A percentile compares a stretch with the other conserved stretches of the same genome.
Conservation (phyloP, 2,329 filamentous ascomycete genomes). For the Exophiala spinifera region DNA sequence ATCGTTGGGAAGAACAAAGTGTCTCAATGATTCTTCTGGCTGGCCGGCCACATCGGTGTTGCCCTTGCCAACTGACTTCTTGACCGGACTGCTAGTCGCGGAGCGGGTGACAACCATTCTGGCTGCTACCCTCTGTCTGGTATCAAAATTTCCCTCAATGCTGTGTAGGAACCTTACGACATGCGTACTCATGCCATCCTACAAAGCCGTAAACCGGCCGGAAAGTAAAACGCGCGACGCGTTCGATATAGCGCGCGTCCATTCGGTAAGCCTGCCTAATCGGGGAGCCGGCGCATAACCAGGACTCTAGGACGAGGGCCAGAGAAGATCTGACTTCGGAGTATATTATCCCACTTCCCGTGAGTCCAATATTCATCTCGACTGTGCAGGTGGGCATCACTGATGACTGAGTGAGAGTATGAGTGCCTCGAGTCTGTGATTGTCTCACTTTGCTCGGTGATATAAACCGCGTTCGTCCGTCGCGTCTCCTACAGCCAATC, state of each 20-base stretch:
- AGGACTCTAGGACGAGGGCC: no score
- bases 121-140: background rate
- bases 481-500: constrained; percentile 20
- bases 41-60: constrained; percentile 12
- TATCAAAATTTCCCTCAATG: no score
- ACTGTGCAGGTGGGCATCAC: no score
- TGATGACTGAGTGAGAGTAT: no score
- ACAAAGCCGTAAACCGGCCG: background rate
- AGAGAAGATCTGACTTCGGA: no score
- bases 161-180: background rate
- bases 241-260: no score
- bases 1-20: constrained; percentile 57
- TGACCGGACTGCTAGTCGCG: constrained; percentile 23
- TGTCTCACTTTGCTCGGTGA: no score
- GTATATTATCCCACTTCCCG: no score
- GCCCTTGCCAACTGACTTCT: constrained; percentile 11
- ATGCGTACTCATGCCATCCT: background rate
- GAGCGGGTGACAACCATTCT: constrained; percentile 24
- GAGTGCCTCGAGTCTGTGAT: no score
- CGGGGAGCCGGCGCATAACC: no score
- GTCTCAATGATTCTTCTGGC: constrained; percentile 42
- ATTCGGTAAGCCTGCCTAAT: no score
- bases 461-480: background rate
- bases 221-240: background rate
- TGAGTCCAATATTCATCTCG: no score